Evolutionary conservation across 805 yeast genomes (phyloP).

Genomic region (Metschnikowia anglica): DNA sequence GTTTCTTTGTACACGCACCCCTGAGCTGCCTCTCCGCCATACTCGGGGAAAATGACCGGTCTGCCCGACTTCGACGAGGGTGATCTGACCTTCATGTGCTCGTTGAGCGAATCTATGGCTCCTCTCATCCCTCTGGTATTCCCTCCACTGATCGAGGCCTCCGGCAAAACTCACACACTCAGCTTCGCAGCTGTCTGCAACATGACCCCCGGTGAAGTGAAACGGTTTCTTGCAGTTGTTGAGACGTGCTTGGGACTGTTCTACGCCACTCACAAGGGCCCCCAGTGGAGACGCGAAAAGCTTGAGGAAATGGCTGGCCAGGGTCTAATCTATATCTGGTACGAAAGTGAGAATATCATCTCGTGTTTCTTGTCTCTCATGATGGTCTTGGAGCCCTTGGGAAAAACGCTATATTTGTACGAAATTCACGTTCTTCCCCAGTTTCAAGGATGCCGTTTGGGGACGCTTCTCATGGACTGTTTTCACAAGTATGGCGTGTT

Average conservation of each 20-base stretch:
- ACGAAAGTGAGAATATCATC: slow-evolving; percentile 16
- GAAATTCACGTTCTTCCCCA: slow-evolving; percentile 50
- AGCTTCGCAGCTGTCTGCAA: slow-evolving; percentile 2
- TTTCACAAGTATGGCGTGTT: slow-evolving; percentile 34
- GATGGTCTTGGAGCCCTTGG: slow-evolving; percentile 38
- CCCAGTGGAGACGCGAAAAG: slow-evolving; percentile 44
- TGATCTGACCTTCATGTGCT: slow-evolving; percentile 12
- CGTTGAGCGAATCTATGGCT: slow-evolving; percentile 12
- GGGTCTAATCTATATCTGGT: slow-evolving; percentile 46
- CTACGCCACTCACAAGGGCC: slow-evolving; percentile 33
- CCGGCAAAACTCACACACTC: neutral
- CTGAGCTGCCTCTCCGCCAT: neutral
- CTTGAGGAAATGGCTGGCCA: slow-evolving; percentile 45
- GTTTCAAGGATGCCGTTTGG: slow-evolving; percentile 38
- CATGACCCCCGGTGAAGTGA: neutral
- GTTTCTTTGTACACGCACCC: too few species aligned
- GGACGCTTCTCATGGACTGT: slow-evolving; percentile 35
- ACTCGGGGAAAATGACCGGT: neutral
- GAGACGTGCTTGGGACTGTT: slow-evolving; percentile 29
- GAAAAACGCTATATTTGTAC: slow-evolving; percentile 46
- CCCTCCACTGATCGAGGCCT: slow-evolving; percentile 4
- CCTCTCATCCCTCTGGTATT: slow-evolving; percentile 9
- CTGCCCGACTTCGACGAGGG: slow-evolving; percentile 16
- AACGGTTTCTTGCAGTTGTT: slow-evolving; percentile 25
- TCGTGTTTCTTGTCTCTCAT: slow-evolving; percentile 49